Evolutionary conservation across 1,139 yeast species (phyloP).

Genomic region (Magnusiomyces clavatus): DNA sequence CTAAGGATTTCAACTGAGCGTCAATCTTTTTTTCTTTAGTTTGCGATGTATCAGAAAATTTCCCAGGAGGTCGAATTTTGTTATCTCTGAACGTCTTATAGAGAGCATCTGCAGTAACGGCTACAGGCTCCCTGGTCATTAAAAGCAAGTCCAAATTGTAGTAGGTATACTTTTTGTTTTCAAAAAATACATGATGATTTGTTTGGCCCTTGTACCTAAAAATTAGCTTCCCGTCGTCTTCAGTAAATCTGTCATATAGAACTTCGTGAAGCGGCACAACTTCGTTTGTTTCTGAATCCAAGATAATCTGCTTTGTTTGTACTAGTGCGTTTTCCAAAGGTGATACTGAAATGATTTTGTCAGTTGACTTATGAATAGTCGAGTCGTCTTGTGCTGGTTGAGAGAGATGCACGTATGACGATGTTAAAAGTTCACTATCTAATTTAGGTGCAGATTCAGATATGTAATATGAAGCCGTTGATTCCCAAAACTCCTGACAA

Average conservation of each 20-base stretch:
- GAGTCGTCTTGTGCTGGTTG: no score
- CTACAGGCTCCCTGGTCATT: slow-evolving; percentile 11
- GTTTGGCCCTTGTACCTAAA: neutral
- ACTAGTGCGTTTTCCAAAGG: neutral
- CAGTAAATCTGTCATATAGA: neutral
- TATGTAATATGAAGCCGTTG: no score
- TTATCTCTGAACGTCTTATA: slow-evolving; percentile 4
- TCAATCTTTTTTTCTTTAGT: neutral
- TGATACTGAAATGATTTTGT: neutral
- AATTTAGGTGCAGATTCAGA: no score
- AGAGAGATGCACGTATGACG: no score
- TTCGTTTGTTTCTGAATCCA: slow-evolving; percentile 4
- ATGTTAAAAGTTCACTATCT: no score
- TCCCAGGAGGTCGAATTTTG: slow-evolving; percentile 1
- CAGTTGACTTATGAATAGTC: no score
- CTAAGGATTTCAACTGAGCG: neutral
- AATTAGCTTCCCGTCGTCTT: neutral
- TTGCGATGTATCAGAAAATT: neutral
- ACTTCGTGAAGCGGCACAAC: slow-evolving; percentile 3
- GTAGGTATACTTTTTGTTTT: neutral
- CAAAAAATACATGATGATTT: neutral
- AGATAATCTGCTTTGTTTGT: slow-evolving; percentile 1
- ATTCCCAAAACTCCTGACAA: no score
- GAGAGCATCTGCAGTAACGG: slow-evolving; percentile 4
- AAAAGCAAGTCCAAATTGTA: slow-evolving; percentile 8